Conservation (phyloP, 2,329 filamentous ascomycete genomes). For the Cladosporium cucumerinum region DNA sequence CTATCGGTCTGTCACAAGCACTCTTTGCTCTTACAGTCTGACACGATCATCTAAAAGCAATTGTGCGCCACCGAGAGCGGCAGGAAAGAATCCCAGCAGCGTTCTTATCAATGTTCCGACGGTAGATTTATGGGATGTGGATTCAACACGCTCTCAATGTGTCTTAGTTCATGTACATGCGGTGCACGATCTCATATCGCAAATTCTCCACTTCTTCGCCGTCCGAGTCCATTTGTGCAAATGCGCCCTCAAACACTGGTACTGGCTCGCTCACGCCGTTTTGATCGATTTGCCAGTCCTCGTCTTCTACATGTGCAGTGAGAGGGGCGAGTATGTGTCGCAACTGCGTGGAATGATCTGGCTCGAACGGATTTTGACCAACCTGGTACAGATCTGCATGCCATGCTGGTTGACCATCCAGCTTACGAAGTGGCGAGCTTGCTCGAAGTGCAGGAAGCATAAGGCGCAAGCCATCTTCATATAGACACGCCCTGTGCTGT, state of each 20-base stretch:
- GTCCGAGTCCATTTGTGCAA: neutral
- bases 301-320: neutral
- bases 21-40: neutral
- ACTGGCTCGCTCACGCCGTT: neutral
- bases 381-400: neutral
- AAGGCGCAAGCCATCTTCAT: neutral
- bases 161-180: neutral
- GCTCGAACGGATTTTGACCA: neutral
- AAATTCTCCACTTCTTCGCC: neutral
- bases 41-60: neutral
- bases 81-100: neutral
- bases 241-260: neutral
- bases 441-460: neutral
- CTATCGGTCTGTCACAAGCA: too few species aligned
- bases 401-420: neutral
- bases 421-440: neutral
- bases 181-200: neutral
- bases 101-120: too few species aligned
- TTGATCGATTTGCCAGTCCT: neutral
- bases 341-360: neutral
- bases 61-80: neutral
- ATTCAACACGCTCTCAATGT: neutral
- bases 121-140: too few species aligned
- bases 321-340: neutral
- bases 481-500: neutral